Base-by-base conservation (phyloP, 140 eudicot genomes). In the Stevia rebaudiana region DNA sequence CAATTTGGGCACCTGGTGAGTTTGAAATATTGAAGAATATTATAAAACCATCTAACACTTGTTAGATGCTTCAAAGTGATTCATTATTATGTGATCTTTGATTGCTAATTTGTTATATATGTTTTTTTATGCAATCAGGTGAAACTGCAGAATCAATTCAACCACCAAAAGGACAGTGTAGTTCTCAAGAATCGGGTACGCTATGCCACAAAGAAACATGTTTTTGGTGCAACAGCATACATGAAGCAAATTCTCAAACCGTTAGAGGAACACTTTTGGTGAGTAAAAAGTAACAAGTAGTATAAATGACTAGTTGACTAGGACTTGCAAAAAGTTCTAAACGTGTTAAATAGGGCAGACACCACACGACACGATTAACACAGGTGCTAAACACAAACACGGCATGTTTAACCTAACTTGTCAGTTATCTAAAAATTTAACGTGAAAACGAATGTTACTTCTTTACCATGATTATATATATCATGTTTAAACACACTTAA, bases 1-100 rank as follows among this genome's bases (percentile, higher is more conserved):
- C 99, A 25, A 94, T 94, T 64, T 94, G 99, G 99, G 83, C 97
- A 67, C 99, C 99, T 23, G 99, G 99, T 89, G 49, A 55, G 76
- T 37, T 60, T 3, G 28, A 46, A 19, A 46, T 33, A 42, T 39
- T 19, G 41, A 25, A 25, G n/a, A 43, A 69, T 42, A 16, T 30
- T 40, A 51, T 18, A 17, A 61, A 16, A 24, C 49, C 33, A 19
- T 3, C 54, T 13, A n/a, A 53, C 51, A 49, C 40, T 51, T 48
- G 2, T n/a, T 13, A 60, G 24, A 57, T 30, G 43, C 39, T 41
- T 8, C n/a, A 44, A 52, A 18, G 46, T 13, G 15, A 50, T 24
- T 33, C 63, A 48, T 54, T 39, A 37, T 62, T n/a, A 49, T n/a
- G 48, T n/a, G n/a, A n/a, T 21, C 3, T 56, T 23, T 53, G 10